Percentiles rank a stretch among this genome's conserved stretches.
Conservation (phyloP, 257 asterid genomes). For the Osmanthus fragrans region DNA sequence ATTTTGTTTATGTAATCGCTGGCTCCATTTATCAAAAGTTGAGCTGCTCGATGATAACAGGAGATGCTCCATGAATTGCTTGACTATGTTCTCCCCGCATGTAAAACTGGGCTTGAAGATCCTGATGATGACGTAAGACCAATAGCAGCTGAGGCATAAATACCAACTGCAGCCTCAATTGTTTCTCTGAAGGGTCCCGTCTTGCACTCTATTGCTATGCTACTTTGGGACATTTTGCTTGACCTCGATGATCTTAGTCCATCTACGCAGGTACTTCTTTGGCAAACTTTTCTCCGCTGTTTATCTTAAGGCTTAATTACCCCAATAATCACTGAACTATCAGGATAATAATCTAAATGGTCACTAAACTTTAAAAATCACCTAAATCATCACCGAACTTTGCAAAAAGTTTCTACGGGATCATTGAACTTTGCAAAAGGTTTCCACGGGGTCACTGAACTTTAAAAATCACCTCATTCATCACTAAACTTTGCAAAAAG, state of each 20-base stretch:
- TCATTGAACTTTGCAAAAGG: no score
- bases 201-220: slow-evolving; percentile 84
- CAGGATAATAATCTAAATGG: no score
- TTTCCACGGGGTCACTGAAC: no score
- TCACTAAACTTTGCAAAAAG: no score
- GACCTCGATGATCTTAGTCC: slow-evolving; percentile 99
- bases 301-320: no score
- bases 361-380: no score
- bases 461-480: no score
- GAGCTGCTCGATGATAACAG: slow-evolving; percentile 32
- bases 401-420: no score
- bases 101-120: slow-evolving; percentile 97
- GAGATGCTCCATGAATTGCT: slow-evolving; percentile 87
- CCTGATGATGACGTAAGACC: slow-evolving; percentile 99
- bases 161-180: slow-evolving; percentile 85
- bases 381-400: no score
- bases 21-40: no score
- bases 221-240: slow-evolving; percentile 97
- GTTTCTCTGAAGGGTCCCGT: slow-evolving; percentile 71
- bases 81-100: slow-evolving; percentile 79
- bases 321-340: no score
- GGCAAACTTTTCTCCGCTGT: background rate
- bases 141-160: slow-evolving; percentile 93
- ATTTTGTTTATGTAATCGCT: no score
- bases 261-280: slow-evolving; percentile 84